Evolutionary conservation across 2,329 filamentous ascomycete genomes (phyloP), one percentile per base, ranked within the genome.

Genomic region (Fusarium metavorans): DNA sequence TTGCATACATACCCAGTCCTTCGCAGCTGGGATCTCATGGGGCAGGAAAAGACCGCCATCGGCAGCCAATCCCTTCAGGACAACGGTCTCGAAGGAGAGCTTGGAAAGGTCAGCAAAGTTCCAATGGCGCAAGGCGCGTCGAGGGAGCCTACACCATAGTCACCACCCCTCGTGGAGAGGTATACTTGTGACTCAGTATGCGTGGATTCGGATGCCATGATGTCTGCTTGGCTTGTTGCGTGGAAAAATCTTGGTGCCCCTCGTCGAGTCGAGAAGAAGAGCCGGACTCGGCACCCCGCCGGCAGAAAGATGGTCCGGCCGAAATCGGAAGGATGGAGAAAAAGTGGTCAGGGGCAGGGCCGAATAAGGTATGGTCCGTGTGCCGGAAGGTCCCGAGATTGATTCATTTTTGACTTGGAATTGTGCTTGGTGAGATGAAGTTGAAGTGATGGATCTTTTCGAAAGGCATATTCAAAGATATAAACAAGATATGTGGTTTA

Each of bases 31-130:
- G 71, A 96, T 92, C 71, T 92, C 88, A 81, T 97, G 92, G 35
- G 95, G 95, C 69, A 97, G 92, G 86, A 95, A 97, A 25, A 97
- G 91, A 58, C 95, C 95, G 65, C 94, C 94, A 80, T 97, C 95
- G 34, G 90, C 87, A 65, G 94, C 95, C 66, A 97, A 90, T 54
- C 95, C 95, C 83, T 97, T 96, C 70, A 97, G 87, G 41, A 97
- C 94, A 52, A 95, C 94, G 61, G 94, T 91, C 84, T 97, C 95
- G 81, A 97, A 97, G 60, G 94, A 94, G 77, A 97, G 88, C 92
- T 95, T 75, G 27, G 11, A 72, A 45, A 6, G 45, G 50, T 76
- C 39, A 76, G 73, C 67, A 0, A 13, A n/a, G 4, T 9, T 1
- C 7, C 58, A 37, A 66, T 25, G 10, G 43, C 4, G 23, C 11